Percentiles rank a stretch among this genome's conserved stretches.
Evolutionary conservation across 345 rosid genomes (phyloP).

Genomic region (Eucalyptus regnans): DNA sequence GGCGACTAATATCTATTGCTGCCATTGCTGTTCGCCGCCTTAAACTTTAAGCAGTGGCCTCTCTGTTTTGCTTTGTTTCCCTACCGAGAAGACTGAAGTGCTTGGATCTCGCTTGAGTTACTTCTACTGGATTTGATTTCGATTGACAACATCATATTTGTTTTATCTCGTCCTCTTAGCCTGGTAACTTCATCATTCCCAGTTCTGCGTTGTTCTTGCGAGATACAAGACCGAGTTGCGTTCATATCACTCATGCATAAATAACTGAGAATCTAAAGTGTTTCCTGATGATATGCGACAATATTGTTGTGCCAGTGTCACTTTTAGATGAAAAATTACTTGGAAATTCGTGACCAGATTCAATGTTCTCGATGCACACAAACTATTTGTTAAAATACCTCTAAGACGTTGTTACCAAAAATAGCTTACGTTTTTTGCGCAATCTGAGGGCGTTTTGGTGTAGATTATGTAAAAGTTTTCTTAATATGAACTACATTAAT

Average conservation of each 20-base stretch:
- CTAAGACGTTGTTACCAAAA: background rate
- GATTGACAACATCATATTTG: background rate
- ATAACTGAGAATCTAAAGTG: no score
- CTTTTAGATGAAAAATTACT: background rate
- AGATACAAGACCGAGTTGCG: background rate
- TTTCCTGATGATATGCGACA: background rate
- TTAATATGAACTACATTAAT: no score
- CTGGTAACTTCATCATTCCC: no score
- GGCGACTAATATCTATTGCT: no score
- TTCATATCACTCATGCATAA: no score
- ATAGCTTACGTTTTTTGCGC: background rate
- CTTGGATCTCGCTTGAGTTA: background rate
- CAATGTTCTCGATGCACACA: background rate
- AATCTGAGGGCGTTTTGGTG: background rate
- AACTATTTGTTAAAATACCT: background rate
- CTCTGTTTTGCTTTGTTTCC: background rate
- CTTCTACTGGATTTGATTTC: background rate
- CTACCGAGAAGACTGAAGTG: background rate
- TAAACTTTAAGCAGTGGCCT: no score
- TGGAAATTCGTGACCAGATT: background rate
- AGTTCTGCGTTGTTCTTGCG: background rate
- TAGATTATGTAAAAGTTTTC: no score
- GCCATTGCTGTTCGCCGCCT: no score
- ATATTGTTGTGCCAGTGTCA: no score
- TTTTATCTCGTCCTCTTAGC: background rate